A percentile compares a stretch with the other conserved stretches of the same genome.
phyloP scores from a whole-genome alignment of 23 red algal species.

The Pyropia yezoensis region DNA sequence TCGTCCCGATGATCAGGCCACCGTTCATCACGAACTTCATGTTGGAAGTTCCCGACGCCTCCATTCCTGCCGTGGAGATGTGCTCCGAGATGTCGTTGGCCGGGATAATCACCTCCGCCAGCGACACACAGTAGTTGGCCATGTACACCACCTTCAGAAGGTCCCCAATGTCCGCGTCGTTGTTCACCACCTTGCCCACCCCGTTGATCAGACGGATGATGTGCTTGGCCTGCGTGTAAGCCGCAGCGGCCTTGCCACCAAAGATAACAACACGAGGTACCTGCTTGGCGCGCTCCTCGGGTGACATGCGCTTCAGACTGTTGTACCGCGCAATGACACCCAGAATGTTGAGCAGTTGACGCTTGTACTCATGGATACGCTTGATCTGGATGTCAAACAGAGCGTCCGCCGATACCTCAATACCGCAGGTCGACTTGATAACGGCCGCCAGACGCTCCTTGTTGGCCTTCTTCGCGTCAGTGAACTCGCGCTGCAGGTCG shows the following conservation, averaged over 20 bases:
- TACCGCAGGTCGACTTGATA: constrained; percentile 51
- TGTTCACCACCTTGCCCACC: constrained; percentile 90
- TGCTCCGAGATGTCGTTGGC: constrained; percentile 97
- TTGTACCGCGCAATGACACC: constrained; percentile 95
- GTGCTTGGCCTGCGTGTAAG: constrained; percentile 91
- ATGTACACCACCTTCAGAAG: constrained; percentile 97
- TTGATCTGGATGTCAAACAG: constrained; percentile 99
- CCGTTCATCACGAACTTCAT: constrained; percentile 99
- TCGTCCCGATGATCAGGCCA: constrained; percentile 93
- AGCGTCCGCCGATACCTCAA: constrained; percentile 64
- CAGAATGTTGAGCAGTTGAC: constrained; percentile 96
- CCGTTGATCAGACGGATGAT: constrained; percentile 99
- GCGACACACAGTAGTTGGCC: constrained; percentile 92
- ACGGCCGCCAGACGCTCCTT: constrained; percentile 80
- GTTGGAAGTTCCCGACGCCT: constrained; percentile 97
- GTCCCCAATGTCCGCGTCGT: constrained; percentile 65
- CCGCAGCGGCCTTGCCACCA: constrained; percentile 94
- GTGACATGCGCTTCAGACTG: constrained; percentile 61
- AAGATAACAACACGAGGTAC: constrained; percentile 87
- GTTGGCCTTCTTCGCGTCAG: constrained; percentile 87
- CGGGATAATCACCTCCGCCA: constrained; percentile 91
- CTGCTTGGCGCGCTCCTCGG: constrained; percentile 40
- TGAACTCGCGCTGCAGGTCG: constrained; percentile 89
- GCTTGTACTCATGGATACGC: constrained; percentile 99
- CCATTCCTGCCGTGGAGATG: constrained; percentile 97